Evolutionary conservation across 345 rosid genomes (phyloP), one percentile per base, ranked within the genome.

Genomic region (Lepidium africanum): DNA sequence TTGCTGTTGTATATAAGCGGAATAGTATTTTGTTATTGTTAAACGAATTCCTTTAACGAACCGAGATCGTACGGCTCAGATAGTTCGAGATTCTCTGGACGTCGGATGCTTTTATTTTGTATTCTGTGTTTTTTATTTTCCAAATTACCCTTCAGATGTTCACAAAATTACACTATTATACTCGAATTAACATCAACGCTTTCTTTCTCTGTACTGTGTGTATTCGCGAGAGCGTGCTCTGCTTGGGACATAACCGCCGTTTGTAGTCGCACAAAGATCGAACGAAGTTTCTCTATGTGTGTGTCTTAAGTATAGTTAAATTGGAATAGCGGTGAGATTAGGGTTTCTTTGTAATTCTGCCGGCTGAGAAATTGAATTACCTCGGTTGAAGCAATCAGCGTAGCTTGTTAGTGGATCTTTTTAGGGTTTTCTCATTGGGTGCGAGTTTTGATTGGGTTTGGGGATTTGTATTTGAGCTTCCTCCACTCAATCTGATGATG

Each of bases 91-190:
- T 21, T 40, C 52, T 41, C 15, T 19, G 55, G 61, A 51, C 32
- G 70, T 47, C 11, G 23, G n/a, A 38, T 17, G 25, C 33, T 49
- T n/a, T 49, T 6, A 23, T 25, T 11, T 3, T 39, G 39, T 51
- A 65, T 10, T 39, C 48, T 12, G 45, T 48, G 25, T 32, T 13
- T 2, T 16, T 1, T 16, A 32, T 41, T 65, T 14, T 65, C 81
- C 15, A 70, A 74, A 59, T 14, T 77, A 36, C 74, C 84, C 85
- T 76, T 27, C 6, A n/a, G 48, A 54, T 46, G 52, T 69, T 61
- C 47, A 15, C 48, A 54, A n/a, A 76, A 74, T 72, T 38, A 70
- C 79, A 21, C 23, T 2, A 21, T 21, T 21, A 21, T 21, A 21
- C 23, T 21, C 23, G 23, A 21, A 21, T 21, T 21, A 57, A 63